Evolutionary conservation across 169 alveolate genomes (phyloP).

Genomic region (Eimeria falciformis): DNA sequence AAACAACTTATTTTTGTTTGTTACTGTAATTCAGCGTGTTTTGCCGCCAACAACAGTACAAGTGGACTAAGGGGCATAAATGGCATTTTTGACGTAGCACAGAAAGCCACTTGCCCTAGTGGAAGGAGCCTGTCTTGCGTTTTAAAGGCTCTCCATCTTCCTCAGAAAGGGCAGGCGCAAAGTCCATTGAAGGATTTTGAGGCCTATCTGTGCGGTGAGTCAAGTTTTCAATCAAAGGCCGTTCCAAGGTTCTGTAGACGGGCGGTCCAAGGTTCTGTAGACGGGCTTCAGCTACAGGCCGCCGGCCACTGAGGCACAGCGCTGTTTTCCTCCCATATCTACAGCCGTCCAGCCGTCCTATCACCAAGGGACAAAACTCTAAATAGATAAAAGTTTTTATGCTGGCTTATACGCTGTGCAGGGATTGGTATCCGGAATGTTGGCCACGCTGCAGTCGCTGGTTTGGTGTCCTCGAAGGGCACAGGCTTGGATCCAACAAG

Average conservation of each 20-base stretch:
- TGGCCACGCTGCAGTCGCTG: slow-evolving; percentile 62
- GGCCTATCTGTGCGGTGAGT: slow-evolving; percentile 24
- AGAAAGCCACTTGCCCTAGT: slow-evolving; percentile 5
- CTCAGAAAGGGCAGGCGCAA: neutral
- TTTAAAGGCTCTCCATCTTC: slow-evolving; percentile 21
- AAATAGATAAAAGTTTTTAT: no score
- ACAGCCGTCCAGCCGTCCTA: no score
- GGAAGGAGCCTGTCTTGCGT: slow-evolving; percentile 14
- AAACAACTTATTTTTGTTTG: no score
- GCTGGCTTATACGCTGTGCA: no score
- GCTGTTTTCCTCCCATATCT: no score
- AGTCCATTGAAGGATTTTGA: slow-evolving; percentile 1
- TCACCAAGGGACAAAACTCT: no score
- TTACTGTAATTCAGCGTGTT: slow-evolving; percentile 47
- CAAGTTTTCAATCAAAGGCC: neutral
- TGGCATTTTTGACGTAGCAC: slow-evolving; percentile 43
- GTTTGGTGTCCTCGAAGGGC: slow-evolving; percentile 16
- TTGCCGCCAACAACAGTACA: neutral
- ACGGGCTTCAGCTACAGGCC: no score
- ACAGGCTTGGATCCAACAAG: slow-evolving; percentile 7
- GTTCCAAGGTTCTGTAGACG: neutral
- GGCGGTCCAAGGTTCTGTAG: no score
- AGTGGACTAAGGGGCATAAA: slow-evolving; percentile 35
- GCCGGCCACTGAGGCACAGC: no score
- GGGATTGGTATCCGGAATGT: slow-evolving; percentile 25